Percentiles rank a stretch among this genome's conserved stretches.
Conservation (phyloP, 1,139 yeast genomes). For the Pichia sp. region DNA sequence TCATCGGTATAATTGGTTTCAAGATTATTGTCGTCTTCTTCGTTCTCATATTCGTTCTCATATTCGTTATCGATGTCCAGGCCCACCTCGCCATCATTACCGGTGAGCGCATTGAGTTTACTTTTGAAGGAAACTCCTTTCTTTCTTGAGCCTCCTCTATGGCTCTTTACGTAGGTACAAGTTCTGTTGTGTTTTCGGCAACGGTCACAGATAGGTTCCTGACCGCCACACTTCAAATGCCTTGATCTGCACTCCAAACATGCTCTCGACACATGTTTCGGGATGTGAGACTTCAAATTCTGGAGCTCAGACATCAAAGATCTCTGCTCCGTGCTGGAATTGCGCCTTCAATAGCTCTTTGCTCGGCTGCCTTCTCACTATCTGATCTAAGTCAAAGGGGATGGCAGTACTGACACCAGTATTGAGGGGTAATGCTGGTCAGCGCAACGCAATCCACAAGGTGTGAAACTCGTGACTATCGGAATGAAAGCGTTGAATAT, state of each 20-base stretch:
- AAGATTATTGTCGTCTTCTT: neutral
- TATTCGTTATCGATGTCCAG: neutral
- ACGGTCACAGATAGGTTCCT: slow-evolving; percentile 41
- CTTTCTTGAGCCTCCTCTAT: slow-evolving; percentile 48
- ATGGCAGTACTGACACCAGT: no score
- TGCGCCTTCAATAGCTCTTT: neutral
- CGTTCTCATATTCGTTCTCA: neutral
- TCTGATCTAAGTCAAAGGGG: neutral
- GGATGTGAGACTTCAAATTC: slow-evolving; percentile 5
- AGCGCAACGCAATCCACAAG: no score
- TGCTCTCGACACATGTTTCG: slow-evolving; percentile 41
- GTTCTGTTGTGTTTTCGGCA: slow-evolving; percentile 35
- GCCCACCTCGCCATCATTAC: neutral
- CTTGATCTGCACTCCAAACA: slow-evolving; percentile 47
- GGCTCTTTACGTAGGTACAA: slow-evolving; percentile 46
- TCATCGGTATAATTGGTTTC: neutral
- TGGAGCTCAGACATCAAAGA: neutral
- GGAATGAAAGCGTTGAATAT: no score
- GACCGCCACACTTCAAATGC: slow-evolving; percentile 47
- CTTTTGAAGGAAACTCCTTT: slow-evolving; percentile 38
- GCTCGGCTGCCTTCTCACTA: neutral
- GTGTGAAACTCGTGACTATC: no score
- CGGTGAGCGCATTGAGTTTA: neutral
- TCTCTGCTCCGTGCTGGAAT: neutral
- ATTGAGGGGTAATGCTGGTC: no score